Evolutionary conservation across 2,329 filamentous ascomycete genomes (phyloP).

Genomic region (Cladosporium phlei): DNA sequence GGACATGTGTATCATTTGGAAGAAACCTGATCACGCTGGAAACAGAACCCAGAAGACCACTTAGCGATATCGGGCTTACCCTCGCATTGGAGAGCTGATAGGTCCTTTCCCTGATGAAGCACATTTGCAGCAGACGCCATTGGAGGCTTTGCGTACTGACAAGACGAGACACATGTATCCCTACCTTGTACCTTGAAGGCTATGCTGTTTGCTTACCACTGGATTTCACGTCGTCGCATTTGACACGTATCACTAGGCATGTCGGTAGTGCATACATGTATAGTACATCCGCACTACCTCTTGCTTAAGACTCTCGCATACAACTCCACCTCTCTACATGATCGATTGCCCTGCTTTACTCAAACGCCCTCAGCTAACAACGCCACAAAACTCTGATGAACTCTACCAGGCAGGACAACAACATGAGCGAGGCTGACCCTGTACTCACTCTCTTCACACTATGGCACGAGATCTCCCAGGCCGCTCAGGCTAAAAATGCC

Average conservation of each 20-base stretch:
- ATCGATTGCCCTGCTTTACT: neutral
- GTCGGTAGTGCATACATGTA: neutral
- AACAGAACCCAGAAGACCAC: too few relatives aligned
- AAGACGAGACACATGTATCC: too few relatives aligned
- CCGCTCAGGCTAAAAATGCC: neutral
- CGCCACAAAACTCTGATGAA: neutral
- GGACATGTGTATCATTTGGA: too few relatives aligned
- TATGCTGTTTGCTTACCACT: neutral
- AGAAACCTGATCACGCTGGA: too few relatives aligned
- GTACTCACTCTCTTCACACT: neutral
- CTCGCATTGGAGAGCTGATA: too few relatives aligned
- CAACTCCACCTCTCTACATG: slow-evolving; percentile 1
- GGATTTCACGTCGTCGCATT: slow-evolving; percentile 1
- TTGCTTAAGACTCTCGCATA: slow-evolving; percentile 1
- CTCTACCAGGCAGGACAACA: neutral
- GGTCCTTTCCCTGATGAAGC: too few relatives aligned
- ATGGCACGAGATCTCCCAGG: neutral
- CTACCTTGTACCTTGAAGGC: neutral
- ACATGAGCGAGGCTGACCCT: neutral
- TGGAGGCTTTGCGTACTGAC: too few relatives aligned
- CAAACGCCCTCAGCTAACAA: neutral
- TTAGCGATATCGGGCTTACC: too few relatives aligned
- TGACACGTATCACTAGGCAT: neutral
- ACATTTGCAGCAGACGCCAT: too few relatives aligned
- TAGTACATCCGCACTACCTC: too few relatives aligned